Conservation (phyloP, 2,329 filamentous ascomycete species). For the Colletotrichum gigasporum region DNA sequence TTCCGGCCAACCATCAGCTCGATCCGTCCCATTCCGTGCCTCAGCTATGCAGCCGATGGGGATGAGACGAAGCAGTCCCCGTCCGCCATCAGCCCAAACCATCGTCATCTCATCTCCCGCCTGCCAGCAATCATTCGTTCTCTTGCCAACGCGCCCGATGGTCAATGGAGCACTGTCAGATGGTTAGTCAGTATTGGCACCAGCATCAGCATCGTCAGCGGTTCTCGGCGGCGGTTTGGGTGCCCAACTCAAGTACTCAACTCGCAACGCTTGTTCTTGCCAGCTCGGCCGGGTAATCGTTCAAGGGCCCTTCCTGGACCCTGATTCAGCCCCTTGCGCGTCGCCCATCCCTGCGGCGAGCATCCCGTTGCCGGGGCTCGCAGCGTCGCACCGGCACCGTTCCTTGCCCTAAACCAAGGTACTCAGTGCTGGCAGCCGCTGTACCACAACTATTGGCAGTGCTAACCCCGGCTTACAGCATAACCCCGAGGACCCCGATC, state of each 20-base stretch:
- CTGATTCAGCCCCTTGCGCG: conserved; percentile 29
- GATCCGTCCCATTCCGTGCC: not conserved
- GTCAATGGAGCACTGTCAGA: too few species aligned
- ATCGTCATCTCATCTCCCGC: conserved; percentile 18
- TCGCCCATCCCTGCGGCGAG: conserved; percentile 23
- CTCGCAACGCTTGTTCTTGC: not conserved
- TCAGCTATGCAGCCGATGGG: not conserved
- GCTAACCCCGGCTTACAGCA: conserved; percentile 9
- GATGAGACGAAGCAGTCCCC: conserved; percentile 18
- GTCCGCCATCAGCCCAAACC: conserved; percentile 7
- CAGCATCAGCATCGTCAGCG: not conserved
- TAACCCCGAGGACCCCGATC: conserved; percentile 26
- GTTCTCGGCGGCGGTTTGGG: not conserved
- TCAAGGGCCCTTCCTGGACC: conserved; percentile 17
- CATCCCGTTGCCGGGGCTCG: conserved; percentile 13
- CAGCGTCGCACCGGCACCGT: not conserved
- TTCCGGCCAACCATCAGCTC: not conserved
- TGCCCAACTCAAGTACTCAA: not conserved
- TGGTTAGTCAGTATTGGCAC: too few species aligned
- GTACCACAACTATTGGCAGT: too few species aligned
- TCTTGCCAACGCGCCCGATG: not conserved
- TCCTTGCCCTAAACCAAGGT: not conserved
- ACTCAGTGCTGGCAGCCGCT: too few species aligned
- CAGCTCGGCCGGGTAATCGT: not conserved
- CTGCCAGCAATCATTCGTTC: not conserved